Base-by-base conservation (phyloP, 2,329 filamentous ascomycete species). In the Hymenoscyphus repandus region DNA sequence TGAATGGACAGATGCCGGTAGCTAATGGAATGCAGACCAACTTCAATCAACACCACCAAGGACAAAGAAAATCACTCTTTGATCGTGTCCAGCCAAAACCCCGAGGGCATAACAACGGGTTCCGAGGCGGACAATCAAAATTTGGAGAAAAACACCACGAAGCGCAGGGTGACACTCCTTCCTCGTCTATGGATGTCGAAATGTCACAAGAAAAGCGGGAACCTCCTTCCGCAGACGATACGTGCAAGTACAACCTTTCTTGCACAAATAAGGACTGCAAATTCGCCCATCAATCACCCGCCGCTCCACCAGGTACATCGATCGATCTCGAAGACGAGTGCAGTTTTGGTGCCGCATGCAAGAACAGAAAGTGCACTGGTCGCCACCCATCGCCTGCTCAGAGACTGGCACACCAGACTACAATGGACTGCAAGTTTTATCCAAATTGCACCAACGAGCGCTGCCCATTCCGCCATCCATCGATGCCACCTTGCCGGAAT, bases 201-300 rank as follows among this genome's bases (percentile, higher is more conserved):
- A 82, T 82, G 75, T 70, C 72, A 2, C 65, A 82, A 74, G 71
- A 73, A 68, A 77, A 65, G 34, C 62, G 58, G 61, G 53, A 61
- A 56, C 72, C 33, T 54, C n/a, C 78, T 79, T 74, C 79, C 2
- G 77, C 83, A 5, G 80, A 88, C 44, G 86, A 76, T 12, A 74
- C 92, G 55, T 99, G 93, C 80, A 89, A 87, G 64, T 99, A 83
- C 75, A 96, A 97, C 71, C 74, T 93, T 48, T 77, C 80, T 56
- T 99, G 93, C 74, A 88, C 86, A 36, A 95, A 95, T 70, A 83
- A 82, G 60, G 88, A 95, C 55, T 99, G 93, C 72, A 86, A 85
- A 58, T 99, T 90, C 68, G 93, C 90, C 15, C 93, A 99, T 65
- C 92, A 96, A 71, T 96, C 91, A 13, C 90, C 93, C 1, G 90